Evolutionary conservation across 1,284 basidiomycete species (phyloP).

Genomic region (Wolfiporia cocos): DNA sequence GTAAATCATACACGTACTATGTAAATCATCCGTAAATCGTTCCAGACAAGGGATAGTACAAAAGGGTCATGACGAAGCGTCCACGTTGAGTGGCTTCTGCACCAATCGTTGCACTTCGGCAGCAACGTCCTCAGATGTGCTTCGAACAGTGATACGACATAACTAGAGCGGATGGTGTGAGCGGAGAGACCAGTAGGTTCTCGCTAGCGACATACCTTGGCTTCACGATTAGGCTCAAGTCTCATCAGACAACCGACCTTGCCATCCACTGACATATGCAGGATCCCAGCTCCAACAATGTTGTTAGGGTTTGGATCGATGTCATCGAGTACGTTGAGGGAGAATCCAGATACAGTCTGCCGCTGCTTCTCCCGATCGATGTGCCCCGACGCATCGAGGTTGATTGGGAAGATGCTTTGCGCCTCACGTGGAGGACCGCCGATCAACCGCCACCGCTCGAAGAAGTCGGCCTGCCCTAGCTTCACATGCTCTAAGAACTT

Average conservation of each 20-base stretch:
- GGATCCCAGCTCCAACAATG: constrained; percentile 86
- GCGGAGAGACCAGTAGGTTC: background rate
- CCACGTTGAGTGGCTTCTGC: constrained; percentile 42
- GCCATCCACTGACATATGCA: constrained; percentile 82
- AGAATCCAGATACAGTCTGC: constrained; percentile 73
- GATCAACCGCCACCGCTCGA: constrained; percentile 97
- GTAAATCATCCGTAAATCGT: constrained; percentile 21
- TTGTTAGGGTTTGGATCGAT: constrained; percentile 87
- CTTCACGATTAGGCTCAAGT: constrained; percentile 91
- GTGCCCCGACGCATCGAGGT: constrained; percentile 58
- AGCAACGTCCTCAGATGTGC: constrained; percentile 92
- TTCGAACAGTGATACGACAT: constrained; percentile 90
- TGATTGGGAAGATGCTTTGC: constrained; percentile 83
- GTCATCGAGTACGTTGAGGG: constrained; percentile 71
- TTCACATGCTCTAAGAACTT: constrained; percentile 95
- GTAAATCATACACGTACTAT: constrained; percentile 17
- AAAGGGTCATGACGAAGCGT: constrained; percentile 12
- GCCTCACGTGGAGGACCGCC: constrained; percentile 91
- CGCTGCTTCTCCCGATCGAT: constrained; percentile 72
- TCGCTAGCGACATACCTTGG: constrained; percentile 57
- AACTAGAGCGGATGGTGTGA: constrained; percentile 43
- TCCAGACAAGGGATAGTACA: background rate
- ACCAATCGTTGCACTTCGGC: constrained; percentile 70
- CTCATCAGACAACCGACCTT: constrained; percentile 95
- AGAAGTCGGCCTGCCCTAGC: constrained; percentile 82